These are phyloP conservation scores for Zopfochytrium polystomum DNA, from an alignment of 371 early-diverging fungal genomes.

Conservation along the genomic window DNA sequence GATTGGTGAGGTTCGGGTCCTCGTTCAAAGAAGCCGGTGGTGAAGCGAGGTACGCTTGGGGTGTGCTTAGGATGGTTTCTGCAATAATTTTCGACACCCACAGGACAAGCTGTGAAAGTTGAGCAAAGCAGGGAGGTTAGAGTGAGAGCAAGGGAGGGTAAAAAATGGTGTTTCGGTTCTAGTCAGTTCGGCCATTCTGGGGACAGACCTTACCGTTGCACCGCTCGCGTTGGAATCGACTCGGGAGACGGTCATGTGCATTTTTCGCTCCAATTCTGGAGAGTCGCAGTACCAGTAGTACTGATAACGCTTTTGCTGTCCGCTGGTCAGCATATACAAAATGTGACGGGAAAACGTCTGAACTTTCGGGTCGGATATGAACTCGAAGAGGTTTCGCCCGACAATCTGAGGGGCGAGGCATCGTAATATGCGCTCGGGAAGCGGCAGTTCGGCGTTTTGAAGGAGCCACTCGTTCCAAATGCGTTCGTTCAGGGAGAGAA, in stretches of 20 bases:
- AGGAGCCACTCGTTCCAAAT: constrained; percentile 15
- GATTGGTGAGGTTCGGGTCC: neutral
- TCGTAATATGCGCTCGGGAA: neutral
- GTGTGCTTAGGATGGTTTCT: constrained; percentile 3
- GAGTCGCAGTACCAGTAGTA: constrained; percentile 28
- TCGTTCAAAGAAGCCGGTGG: constrained; percentile 3
- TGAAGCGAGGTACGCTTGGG: constrained; percentile 9
- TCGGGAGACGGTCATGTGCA: constrained; percentile 23
- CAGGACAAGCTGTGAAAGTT: neutral
- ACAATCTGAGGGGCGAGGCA: constrained; percentile 19
- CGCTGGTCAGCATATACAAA: constrained; percentile 16
- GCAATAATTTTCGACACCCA: constrained; percentile 17
- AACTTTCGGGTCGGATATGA: constrained; percentile 18
- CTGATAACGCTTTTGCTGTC: constrained; percentile 7
- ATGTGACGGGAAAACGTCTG: constrained; percentile 22
- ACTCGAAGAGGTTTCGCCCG: constrained; percentile 23
- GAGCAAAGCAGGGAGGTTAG: constrained; percentile 1
- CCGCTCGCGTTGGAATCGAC: constrained; percentile 1
- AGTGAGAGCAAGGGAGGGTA: no score
- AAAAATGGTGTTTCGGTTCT: no score
- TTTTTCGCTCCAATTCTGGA: constrained; percentile 21
- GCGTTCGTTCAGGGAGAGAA: constrained; percentile 11
- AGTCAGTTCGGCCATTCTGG: no score
- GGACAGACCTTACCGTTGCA: constrained; percentile 8
- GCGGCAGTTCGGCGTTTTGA: constrained; percentile 6